Percentiles rank a stretch among this genome's conserved stretches.
Evolutionary conservation across 805 yeast species (phyloP).

Genomic region (Teunomyces pallodes): DNA sequence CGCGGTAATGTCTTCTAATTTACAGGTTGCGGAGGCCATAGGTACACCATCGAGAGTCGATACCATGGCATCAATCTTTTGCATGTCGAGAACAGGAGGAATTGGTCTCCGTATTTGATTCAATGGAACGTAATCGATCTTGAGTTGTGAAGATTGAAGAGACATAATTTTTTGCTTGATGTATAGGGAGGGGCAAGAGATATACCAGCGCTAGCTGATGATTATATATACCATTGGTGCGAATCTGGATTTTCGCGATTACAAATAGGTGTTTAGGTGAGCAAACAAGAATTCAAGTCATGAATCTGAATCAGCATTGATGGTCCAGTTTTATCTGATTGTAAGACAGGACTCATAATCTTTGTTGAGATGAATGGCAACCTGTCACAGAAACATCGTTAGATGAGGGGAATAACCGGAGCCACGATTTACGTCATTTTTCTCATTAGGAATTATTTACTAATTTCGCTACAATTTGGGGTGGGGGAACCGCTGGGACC

Average conservation of each 20-base stretch:
- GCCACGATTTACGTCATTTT: background rate
- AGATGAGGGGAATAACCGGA: background rate
- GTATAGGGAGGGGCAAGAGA: background rate
- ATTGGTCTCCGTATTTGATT: constrained; percentile 74
- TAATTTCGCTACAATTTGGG: background rate
- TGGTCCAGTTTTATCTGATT: background rate
- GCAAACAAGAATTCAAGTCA: background rate
- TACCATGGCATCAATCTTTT: constrained; percentile 77
- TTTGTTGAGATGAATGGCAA: background rate
- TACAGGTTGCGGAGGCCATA: constrained; percentile 60
- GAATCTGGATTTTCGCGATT: constrained; percentile 1
- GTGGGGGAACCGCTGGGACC: no score
- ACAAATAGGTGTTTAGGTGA: background rate
- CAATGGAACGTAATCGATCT: constrained; percentile 61
- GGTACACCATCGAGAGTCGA: constrained; percentile 66
- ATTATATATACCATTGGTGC: background rate
- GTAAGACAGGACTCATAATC: background rate
- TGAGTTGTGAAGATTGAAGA: constrained; percentile 59
- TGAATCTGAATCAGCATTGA: background rate
- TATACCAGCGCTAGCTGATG: background rate
- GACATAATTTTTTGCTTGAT: constrained; percentile 46
- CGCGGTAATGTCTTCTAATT: constrained; percentile 44
- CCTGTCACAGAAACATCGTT: no score
- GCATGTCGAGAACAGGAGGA: constrained; percentile 74
- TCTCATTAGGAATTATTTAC: background rate